These are phyloP conservation scores for Vitellaria paradoxa DNA, from an alignment of 179 eudicot genomes.

Conservation along the genomic window DNA sequence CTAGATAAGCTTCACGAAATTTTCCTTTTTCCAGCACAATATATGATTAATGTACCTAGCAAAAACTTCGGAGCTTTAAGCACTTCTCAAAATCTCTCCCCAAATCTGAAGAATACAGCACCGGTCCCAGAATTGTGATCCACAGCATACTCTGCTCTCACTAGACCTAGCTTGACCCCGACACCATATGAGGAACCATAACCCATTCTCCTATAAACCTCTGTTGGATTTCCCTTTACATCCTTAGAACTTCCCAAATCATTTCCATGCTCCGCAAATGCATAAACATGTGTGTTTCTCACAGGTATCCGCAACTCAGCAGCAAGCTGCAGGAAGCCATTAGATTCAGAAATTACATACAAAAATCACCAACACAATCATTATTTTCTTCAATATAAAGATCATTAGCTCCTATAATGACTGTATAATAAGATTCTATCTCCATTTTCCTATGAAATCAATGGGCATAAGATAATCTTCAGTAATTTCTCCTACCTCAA, in stretches of 20 bases:
- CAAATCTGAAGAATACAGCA: conserved; percentile 84
- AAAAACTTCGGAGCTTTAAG: background rate
- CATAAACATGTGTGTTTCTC: conserved; percentile 73
- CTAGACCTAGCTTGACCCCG: conserved; percentile 85
- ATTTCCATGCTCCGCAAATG: conserved; percentile 89
- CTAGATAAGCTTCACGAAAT: conserved; percentile 2
- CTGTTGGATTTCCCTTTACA: conserved; percentile 96
- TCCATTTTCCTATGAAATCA: too few species aligned
- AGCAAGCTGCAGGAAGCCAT: conserved; percentile 55
- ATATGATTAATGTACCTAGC: background rate
- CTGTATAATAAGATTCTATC: too few species aligned
- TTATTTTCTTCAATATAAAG: too few species aligned
- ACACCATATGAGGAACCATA: conserved; percentile 90
- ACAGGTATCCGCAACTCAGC: conserved; percentile 91
- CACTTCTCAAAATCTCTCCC: conserved; percentile 73
- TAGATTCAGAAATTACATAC: too few species aligned
- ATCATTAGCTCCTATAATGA: too few species aligned
- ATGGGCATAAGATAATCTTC: too few species aligned
- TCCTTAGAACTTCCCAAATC: conserved; percentile 95
- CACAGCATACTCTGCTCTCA: conserved; percentile 92
- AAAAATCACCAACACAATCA: too few species aligned
- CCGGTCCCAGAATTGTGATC: conserved; percentile 96
- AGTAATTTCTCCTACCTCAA: conserved; percentile 52
- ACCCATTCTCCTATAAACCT: conserved; percentile 88
- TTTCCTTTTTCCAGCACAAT: background rate